These are phyloP conservation scores for Elsinoe batatas DNA, from an alignment of 2,329 filamentous ascomycete species.

Conservation along the genomic window DNA sequence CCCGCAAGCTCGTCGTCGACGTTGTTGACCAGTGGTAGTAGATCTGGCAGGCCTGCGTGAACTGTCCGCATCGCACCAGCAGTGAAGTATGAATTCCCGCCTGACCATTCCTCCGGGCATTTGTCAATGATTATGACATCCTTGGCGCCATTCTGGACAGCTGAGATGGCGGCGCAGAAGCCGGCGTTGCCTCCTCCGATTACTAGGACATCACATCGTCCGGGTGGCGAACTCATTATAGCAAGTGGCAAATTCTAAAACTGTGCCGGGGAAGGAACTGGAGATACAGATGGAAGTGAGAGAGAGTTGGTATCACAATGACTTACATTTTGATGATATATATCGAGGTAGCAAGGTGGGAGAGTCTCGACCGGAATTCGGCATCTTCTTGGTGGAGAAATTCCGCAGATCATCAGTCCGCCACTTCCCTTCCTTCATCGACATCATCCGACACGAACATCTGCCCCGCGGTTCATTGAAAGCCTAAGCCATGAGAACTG, in stretches of 20 bases:
- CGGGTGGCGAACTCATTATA: not conserved
- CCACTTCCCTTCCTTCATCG: not conserved
- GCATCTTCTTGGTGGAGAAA: not conserved
- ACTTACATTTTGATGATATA: not conserved
- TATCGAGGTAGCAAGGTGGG: not conserved
- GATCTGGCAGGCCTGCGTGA: conserved; percentile 45
- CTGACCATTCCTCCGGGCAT: conserved; percentile 48
- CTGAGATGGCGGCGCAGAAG: conserved; percentile 50
- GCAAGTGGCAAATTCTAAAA: not conserved
- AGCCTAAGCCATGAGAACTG: too few species aligned
- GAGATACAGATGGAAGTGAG: not conserved
- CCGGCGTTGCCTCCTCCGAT: conserved; percentile 57
- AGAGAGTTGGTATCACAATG: not conserved
- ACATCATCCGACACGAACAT: not conserved
- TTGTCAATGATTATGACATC: conserved; percentile 51
- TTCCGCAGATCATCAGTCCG: not conserved
- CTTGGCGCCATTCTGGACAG: conserved; percentile 38
- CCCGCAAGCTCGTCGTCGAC: conserved; percentile 36
- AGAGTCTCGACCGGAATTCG: conserved; percentile 1
- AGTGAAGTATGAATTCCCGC: conserved; percentile 57
- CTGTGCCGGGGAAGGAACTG: not conserved
- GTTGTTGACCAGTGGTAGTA: conserved; percentile 54
- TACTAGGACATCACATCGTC: conserved; percentile 38
- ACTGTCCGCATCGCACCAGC: conserved; percentile 53
- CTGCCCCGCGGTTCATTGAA: too few species aligned